Base-by-base conservation (phyloP, 441 rosid genomes). In the Populus hybrid region DNA sequence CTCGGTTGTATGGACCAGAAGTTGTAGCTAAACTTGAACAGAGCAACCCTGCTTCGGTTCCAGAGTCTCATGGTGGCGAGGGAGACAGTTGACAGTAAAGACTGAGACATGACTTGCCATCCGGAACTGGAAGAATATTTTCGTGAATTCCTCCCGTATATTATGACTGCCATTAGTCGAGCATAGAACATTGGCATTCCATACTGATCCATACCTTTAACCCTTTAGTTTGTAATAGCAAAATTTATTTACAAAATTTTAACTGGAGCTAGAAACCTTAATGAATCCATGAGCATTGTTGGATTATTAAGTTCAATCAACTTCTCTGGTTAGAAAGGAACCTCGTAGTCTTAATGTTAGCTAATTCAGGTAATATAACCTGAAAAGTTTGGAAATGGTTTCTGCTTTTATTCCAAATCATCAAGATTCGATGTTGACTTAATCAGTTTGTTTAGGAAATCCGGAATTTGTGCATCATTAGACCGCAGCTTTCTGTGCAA, bases 1-100 rank as follows among this genome's bases (percentile, higher is more conserved):
- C 86, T 2, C 85, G 85, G 67, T 34, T 91, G 40, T 90, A 90
- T 38, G 98, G 95, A 84, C 86, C 98, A 35, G 97, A 93, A 53
- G 93, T 90, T 16, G 85, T 93, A 42, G 93, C 94, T 75, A 88
- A 88, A 78, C 85, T 90, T 36, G 93, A 88, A 75, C 84, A 85
- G 78, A 80, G 78, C 73, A 82, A 81, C 73, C 81, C 87, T 9
- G 79, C 85, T 69, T 75, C 83, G 21, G 86, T 75, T 70, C 85
- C 75, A 78, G 85, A 35, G 59, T 78, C 91, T 1, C 79, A 18
- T 6, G 87, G 80, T 23, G 87, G 83, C 21, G 91, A 88, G 75
- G 87, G 84, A 35, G 84, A 76, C 75, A 80, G 90, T 70, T 92
- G 38, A 30, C 34, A 63, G 46, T 10, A 8, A 5, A 42, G 9